Conservation (phyloP, 2,329 filamentous ascomycete species). For the Colletotrichum liriopes region DNA sequence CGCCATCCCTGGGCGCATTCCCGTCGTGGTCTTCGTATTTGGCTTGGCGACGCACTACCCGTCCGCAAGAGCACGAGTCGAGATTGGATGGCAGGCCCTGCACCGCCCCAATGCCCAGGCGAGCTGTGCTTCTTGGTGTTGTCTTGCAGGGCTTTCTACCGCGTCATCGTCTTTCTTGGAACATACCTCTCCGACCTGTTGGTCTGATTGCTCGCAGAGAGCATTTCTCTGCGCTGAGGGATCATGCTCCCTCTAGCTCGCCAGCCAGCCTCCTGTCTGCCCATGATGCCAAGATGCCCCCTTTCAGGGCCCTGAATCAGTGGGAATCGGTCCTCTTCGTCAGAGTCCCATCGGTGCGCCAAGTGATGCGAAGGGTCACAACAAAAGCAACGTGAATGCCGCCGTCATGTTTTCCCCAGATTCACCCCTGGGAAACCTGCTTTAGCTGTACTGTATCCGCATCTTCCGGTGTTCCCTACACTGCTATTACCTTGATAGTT, state of each 20-base stretch:
- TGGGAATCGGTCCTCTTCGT: neutral
- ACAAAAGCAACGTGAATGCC: slow-evolving; percentile 33
- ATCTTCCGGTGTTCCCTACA: slow-evolving; percentile 22
- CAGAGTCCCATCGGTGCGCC: slow-evolving; percentile 20
- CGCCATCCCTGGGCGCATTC: slow-evolving; percentile 30
- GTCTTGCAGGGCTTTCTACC: neutral
- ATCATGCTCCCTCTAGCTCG: neutral
- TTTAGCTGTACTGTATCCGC: slow-evolving; percentile 9
- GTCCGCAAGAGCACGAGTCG: neutral
- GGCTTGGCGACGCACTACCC: slow-evolving; percentile 27
- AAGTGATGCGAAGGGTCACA: slow-evolving; percentile 12
- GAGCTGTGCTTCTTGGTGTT: slow-evolving; percentile 31
- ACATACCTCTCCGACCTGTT: neutral
- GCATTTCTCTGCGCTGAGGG: neutral
- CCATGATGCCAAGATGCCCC: slow-evolving; percentile 6
- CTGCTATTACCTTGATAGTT: neutral
- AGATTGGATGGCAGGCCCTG: slow-evolving; percentile 37
- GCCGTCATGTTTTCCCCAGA: slow-evolving; percentile 32
- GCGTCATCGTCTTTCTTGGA: slow-evolving; percentile 37
- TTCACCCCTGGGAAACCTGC: slow-evolving; percentile 16
- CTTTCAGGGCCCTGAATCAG: slow-evolving; percentile 4
- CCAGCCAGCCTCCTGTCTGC: neutral
- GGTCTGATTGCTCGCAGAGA: neutral
- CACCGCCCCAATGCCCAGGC: slow-evolving; percentile 42
- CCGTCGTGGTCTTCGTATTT: slow-evolving; percentile 26